phyloP scores from a whole-genome alignment of 169 alveolate genomes.

The Cryptosporidium tyzzeri region DNA sequence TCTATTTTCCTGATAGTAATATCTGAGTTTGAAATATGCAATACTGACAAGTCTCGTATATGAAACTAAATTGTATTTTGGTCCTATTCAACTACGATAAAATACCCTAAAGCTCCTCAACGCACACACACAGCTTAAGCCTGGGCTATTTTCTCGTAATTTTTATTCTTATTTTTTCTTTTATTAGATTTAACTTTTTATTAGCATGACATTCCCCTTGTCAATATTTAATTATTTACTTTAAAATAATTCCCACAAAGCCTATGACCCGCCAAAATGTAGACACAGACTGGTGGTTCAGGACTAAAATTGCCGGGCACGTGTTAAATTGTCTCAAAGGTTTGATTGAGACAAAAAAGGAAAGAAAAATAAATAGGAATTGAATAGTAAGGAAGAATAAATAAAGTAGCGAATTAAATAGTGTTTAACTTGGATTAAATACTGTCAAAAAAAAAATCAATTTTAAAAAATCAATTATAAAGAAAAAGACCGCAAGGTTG shows the following conservation, averaged over 20 bases:
- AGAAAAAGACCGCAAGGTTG: constrained; percentile 3
- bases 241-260: background rate
- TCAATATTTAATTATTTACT: background rate
- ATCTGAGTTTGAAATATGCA: background rate
- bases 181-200: background rate
- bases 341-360: constrained; percentile 4
- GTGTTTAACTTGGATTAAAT: background rate
- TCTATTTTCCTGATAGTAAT: background rate
- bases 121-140: background rate
- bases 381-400: background rate
- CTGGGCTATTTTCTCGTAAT: background rate
- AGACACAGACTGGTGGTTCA: background rate
- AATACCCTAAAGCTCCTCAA: background rate
- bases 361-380: background rate
- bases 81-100: background rate
- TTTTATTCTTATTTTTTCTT: background rate
- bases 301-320: background rate
- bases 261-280: background rate
- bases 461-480: background rate
- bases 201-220: background rate
- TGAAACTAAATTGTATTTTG: background rate
- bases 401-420: background rate
- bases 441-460: background rate
- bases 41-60: background rate
- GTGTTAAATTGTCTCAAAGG: constrained; percentile 9